These are phyloP conservation scores for Chalciporus pseudorubinellus DNA, from an alignment of 768 basidiomycete genomes.

Conservation along the genomic window DNA sequence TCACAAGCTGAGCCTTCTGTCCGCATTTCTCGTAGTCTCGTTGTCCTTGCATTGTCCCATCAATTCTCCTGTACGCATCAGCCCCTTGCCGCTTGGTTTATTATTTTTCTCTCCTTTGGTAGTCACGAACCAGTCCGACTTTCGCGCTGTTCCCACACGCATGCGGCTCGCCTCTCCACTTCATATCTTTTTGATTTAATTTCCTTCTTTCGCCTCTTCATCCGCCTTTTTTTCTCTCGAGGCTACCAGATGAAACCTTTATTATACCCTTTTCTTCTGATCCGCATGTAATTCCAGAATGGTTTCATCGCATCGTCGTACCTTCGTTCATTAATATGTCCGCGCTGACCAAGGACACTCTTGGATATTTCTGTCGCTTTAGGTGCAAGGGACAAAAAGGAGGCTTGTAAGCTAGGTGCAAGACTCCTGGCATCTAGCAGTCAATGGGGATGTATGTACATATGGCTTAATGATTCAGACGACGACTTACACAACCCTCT, in stretches of 20 bases:
- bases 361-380: neutral
- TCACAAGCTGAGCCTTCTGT: neutral
- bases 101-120: slow-evolving; percentile 5
- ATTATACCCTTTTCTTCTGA: slow-evolving; percentile 19
- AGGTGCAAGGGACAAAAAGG: neutral
- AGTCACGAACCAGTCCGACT: slow-evolving; percentile 4
- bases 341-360: neutral
- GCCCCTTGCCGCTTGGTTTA: slow-evolving; percentile 23
- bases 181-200: slow-evolving; percentile 7
- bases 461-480: neutral
- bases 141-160: slow-evolving; percentile 5
- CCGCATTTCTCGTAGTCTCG: slow-evolving; percentile 1
- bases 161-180: slow-evolving; percentile 6
- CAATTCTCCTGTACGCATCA: slow-evolving; percentile 28
- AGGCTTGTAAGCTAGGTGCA: neutral
- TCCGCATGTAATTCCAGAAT: slow-evolving; percentile 19
- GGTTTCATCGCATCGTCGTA: slow-evolving; percentile 9
- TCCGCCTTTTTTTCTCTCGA: neutral
- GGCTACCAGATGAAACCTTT: slow-evolving; percentile 5
- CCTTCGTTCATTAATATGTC: neutral
- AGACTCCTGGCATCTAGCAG: neutral
- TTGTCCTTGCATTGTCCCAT: slow-evolving; percentile 15
- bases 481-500: neutral
- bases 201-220: neutral
- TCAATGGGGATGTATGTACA: neutral